Conservation (phyloP, 1,284 basidiomycete genomes). For the Trametes hirsuta region DNA sequence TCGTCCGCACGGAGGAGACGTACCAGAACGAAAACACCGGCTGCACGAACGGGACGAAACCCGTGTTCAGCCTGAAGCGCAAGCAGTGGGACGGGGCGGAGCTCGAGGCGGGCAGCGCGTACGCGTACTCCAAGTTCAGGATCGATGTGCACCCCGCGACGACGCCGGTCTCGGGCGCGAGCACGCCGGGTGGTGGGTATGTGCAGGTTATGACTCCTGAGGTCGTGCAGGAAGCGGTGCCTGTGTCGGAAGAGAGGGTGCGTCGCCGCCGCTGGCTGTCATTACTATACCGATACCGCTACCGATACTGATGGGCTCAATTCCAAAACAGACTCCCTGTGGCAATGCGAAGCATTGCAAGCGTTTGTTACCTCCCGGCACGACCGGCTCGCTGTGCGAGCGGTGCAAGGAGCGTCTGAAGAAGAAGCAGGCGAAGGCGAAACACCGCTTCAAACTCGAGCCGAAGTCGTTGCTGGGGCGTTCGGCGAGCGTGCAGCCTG, state of each 20-base stretch:
- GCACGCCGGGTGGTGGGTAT: neutral
- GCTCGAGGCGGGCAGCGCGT: conserved; percentile 10
- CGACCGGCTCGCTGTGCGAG: conserved; percentile 41
- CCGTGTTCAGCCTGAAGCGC: conserved; percentile 16
- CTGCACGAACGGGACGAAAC: neutral
- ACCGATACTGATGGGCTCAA: neutral
- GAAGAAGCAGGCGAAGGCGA: conserved; percentile 45
- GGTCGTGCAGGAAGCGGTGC: neutral
- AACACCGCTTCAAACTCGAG: conserved; percentile 48
- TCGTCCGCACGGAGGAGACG: conserved; percentile 26
- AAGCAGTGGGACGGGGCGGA: conserved; percentile 13
- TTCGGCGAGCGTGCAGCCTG: neutral
- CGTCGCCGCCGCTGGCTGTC: neutral
- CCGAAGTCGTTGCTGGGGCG: conserved; percentile 34
- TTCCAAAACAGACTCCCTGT: conserved; percentile 25
- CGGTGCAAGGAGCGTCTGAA: conserved; percentile 49
- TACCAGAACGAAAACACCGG: conserved; percentile 8
- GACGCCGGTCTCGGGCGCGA: neutral
- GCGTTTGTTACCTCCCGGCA: conserved; percentile 35
- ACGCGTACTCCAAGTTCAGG: conserved; percentile 16
- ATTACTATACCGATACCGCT: neutral
- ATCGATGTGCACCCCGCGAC: neutral
- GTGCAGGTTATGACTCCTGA: neutral
- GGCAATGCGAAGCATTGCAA: conserved; percentile 33
- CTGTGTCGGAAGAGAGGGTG: conserved; percentile 5